Base-by-base conservation (phyloP, 2,329 filamentous ascomycete species). In the Diaporthe sp. region DNA sequence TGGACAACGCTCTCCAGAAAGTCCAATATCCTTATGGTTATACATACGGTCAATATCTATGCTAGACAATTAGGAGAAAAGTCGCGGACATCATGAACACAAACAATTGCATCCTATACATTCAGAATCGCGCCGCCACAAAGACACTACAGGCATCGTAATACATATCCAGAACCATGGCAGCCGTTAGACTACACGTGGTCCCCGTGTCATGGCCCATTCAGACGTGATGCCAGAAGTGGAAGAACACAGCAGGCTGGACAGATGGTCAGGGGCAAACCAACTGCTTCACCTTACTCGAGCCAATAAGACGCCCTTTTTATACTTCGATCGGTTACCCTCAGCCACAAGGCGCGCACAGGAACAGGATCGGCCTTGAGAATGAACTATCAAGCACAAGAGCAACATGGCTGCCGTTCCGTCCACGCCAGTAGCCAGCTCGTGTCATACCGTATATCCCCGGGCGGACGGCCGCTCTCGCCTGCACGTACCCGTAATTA, bases 401-500 rank as follows among this genome's bases (percentile, higher is more conserved):
- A 52, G n/a, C 13, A 13, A 19, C 64, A 68, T 22, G 33, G n/a
- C 45, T 13, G 1, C 57, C 55, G 15, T 35, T 25, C 55, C 45
- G 42, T 33, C 33, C 45, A 17, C n/a, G 17, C 42, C 42, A 28
- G 40, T 22, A 38, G 30, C 42, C 45, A 40, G 28, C 25, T 57
- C 47, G 38, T 42, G 40, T 54, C 28, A 25, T 38, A 35, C 58
- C 35, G 28, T 40, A 57, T 28, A 7, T 71, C 19, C 13, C 33
- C 47, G 45, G 64, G n/a, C 64, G 64, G 17, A 33, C 47, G 64
- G n/a, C 47, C 38, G 33, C 47, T 47, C 45, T 50, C 33, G 30
- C 13, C 64, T 45, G 54, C 68, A 64, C 19, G 45, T 38, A 52
- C 25, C 25, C 52, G 33, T 69, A 33, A 55, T 72, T 30, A 66